phyloP scores from a whole-genome alignment of 768 basidiomycete species.

The Roridomyces roridus region DNA sequence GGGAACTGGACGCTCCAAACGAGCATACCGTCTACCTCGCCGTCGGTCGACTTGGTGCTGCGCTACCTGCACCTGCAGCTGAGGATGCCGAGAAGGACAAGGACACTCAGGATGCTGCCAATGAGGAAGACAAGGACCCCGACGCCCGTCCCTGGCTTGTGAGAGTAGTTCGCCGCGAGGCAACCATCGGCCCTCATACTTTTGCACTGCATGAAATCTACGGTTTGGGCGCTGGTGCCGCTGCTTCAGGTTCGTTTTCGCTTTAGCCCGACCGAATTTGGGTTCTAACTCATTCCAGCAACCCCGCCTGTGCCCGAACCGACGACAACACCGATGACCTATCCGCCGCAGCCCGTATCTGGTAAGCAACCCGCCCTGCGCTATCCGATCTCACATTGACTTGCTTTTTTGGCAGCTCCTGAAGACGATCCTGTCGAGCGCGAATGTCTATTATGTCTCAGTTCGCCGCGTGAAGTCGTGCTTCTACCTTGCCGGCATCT shows the following conservation, averaged over 20 bases:
- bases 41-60: constrained; percentile 71
- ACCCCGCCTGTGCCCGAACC: constrained; percentile 44
- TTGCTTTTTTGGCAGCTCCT: constrained; percentile 19
- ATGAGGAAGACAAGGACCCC: constrained; percentile 44
- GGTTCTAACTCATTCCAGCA: constrained; percentile 36
- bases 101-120: constrained; percentile 30
- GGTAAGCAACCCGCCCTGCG: constrained; percentile 28
- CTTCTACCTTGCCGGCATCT: constrained; percentile 93
- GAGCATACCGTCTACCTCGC: constrained; percentile 91
- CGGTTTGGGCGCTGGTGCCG: constrained; percentile 73
- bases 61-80: constrained; percentile 22
- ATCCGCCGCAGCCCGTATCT: constrained; percentile 45
- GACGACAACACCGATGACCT: constrained; percentile 44
- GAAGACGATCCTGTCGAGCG: constrained; percentile 76
- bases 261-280: too few relatives aligned
- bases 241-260: constrained; percentile 17
- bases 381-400: constrained; percentile 6
- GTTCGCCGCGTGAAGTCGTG: constrained; percentile 88
- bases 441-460: constrained; percentile 92
- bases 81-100: constrained; percentile 5
- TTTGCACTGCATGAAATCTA: constrained; percentile 97
- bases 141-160: constrained; percentile 87
- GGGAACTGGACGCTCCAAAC: constrained; percentile 71
- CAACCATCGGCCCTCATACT: constrained; percentile 89
- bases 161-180: constrained; percentile 91